phyloP scores from a whole-genome alignment of 2,329 filamentous ascomycete genomes.

The Ambrosiella cleistominuta region DNA sequence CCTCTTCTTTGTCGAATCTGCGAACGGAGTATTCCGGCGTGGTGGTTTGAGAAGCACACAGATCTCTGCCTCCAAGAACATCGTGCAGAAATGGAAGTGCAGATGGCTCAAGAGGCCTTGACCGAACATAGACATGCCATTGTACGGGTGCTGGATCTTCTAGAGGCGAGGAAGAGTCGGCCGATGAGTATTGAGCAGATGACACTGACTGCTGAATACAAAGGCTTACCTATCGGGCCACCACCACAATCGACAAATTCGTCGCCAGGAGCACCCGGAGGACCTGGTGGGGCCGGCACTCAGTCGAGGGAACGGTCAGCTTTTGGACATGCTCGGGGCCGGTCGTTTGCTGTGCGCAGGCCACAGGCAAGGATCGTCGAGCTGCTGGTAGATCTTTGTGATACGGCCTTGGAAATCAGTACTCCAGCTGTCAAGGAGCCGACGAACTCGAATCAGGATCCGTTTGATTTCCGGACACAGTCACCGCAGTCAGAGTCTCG shows the following conservation, averaged over 20 bases:
- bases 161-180: slow-evolving; percentile 61
- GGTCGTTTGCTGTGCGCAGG: slow-evolving; percentile 79
- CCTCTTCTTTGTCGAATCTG: slow-evolving; percentile 92
- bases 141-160: slow-evolving; percentile 81
- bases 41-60: slow-evolving; percentile 99
- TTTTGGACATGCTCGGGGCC: slow-evolving; percentile 60
- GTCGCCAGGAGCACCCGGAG: slow-evolving; percentile 35
- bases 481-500: slow-evolving; percentile 92
- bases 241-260: slow-evolving; percentile 51
- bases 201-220: slow-evolving; percentile 57
- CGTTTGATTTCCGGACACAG: slow-evolving; percentile 72
- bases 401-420: slow-evolving; percentile 88
- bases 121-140: slow-evolving; percentile 87
- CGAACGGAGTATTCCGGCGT: slow-evolving; percentile 88
- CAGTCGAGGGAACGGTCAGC: slow-evolving; percentile 59
- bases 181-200: slow-evolving; percentile 37
- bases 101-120: slow-evolving; percentile 82
- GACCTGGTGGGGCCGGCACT: slow-evolving; percentile 39
- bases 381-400: slow-evolving; percentile 81
- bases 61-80: slow-evolving; percentile 93
- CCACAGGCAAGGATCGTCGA: slow-evolving; percentile 89
- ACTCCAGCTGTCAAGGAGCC: slow-evolving; percentile 84
- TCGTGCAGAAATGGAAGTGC: slow-evolving; percentile 91
- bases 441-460: slow-evolving; percentile 28
- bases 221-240: slow-evolving; percentile 68